Percentiles rank a stretch among this genome's conserved stretches.
phyloP scores from a whole-genome alignment of 768 basidiomycete genomes.

The Amanita rubescens region DNA sequence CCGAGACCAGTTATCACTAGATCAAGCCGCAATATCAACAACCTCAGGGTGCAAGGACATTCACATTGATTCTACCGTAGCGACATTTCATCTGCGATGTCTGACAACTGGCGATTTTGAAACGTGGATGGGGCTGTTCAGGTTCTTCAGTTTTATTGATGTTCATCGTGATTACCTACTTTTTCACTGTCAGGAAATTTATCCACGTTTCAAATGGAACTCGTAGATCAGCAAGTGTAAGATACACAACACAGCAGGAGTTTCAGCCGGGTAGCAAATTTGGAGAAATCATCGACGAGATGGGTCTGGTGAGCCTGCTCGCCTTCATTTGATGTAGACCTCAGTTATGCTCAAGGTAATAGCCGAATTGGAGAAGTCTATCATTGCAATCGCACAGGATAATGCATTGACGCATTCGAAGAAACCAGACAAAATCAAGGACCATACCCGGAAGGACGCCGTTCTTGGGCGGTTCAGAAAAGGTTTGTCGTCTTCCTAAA shows the following conservation, averaged over 20 bases:
- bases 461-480: constrained; percentile 60
- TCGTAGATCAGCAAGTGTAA: constrained; percentile 34
- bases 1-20: constrained; percentile 61
- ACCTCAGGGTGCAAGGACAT: constrained; percentile 69
- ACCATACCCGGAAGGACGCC: constrained; percentile 23
- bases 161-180: constrained; percentile 12
- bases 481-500: constrained; percentile 27
- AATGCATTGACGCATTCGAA: constrained; percentile 29
- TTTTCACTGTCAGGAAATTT: constrained; percentile 44
- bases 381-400: constrained; percentile 37
- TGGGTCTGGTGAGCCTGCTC: constrained; percentile 43
- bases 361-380: constrained; percentile 47
- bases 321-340: background rate
- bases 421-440: constrained; percentile 45
- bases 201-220: constrained; percentile 43
- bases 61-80: constrained; percentile 67
- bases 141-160: constrained; percentile 33
- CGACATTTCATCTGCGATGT: constrained; percentile 80
- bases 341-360: constrained; percentile 37
- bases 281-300: constrained; percentile 52
- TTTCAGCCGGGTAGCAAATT: constrained; percentile 42
- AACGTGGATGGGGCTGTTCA: constrained; percentile 67
- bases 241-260: constrained; percentile 33
- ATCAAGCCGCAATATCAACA: constrained; percentile 73
- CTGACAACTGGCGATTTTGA: constrained; percentile 64